Evolutionary conservation across 176 grass and related monocot genomes (phyloP).

Genomic region (Aegilops longissima): DNA sequence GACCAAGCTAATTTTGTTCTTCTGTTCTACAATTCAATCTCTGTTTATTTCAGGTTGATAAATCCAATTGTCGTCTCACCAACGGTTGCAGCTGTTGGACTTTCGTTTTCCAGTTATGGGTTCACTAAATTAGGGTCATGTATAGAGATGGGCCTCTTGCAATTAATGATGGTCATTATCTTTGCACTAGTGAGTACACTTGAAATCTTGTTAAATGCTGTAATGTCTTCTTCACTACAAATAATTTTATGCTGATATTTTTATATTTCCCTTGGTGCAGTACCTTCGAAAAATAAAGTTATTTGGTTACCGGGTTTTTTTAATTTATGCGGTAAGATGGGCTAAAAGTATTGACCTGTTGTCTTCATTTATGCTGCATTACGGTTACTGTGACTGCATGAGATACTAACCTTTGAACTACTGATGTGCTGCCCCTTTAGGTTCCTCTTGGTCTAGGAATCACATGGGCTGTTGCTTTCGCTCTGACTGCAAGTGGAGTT

Average conservation of each 20-base stretch:
- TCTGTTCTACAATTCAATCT: not conserved
- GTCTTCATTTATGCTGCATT: constrained; percentile 18
- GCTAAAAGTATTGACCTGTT: not conserved
- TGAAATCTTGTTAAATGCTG: constrained; percentile 12
- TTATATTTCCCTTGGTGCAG: constrained; percentile 47
- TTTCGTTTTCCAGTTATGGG: constrained; percentile 98
- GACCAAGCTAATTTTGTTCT: not conserved
- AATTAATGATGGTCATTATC: constrained; percentile 74
- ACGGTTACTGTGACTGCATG: not conserved
- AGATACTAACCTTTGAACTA: constrained; percentile 25
- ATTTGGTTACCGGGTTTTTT: constrained; percentile 85
- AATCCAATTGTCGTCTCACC: constrained; percentile 92
- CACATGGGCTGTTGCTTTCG: constrained; percentile 86
- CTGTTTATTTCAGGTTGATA: constrained; percentile 79
- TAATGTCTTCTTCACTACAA: not conserved
- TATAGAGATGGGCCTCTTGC: constrained; percentile 88
- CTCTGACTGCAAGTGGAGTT: constrained; percentile 79
- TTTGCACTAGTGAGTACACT: constrained; percentile 93
- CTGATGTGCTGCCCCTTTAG: constrained; percentile 38
- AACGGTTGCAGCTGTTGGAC: constrained; percentile 89
- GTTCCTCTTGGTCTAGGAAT: constrained; percentile 90
- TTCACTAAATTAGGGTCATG: constrained; percentile 83
- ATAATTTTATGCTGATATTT: constrained; percentile 24
- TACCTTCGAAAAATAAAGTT: constrained; percentile 96
- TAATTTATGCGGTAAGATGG: constrained; percentile 84